These are phyloP conservation scores for Monosporascus sp. DNA, from an alignment of 2,329 filamentous ascomycete genomes.

Conservation along the genomic window DNA sequence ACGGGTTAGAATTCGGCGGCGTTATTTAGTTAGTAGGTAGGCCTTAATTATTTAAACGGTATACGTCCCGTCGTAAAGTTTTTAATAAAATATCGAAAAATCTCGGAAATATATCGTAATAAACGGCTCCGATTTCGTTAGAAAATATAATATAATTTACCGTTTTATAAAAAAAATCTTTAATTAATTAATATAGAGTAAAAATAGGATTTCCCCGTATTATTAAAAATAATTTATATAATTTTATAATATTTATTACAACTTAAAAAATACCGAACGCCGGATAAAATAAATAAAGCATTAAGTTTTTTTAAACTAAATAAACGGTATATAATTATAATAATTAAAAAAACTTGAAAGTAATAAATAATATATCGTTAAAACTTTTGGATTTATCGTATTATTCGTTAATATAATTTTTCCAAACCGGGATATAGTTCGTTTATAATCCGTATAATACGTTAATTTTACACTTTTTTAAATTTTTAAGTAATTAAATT, in stretches of 20 bases:
- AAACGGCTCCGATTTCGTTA: not conserved
- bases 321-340: constrained; percentile 29
- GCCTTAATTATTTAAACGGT: too few species aligned
- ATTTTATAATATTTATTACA: constrained; percentile 23
- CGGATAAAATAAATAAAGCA: constrained; percentile 6
- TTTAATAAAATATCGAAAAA: constrained; percentile 21
- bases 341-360: constrained; percentile 28
- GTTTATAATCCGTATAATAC: constrained; percentile 3
- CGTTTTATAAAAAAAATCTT: constrained; percentile 32
- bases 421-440: constrained; percentile 30
- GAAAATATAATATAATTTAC: constrained; percentile 7
- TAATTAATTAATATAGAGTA: constrained; percentile 39
- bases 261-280: not conserved
- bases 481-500: constrained; percentile 33
- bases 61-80: constrained; percentile 25
- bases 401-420: constrained; percentile 33
- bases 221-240: constrained; percentile 36
- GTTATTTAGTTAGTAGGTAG: too few species aligned
- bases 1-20: too few species aligned
- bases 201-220: constrained; percentile 23
- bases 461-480: constrained; percentile 6
- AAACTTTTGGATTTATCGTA: constrained; percentile 22
- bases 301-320: constrained; percentile 30
- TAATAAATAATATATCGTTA: constrained; percentile 26
- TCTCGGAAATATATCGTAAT: not conserved